Evolutionary conservation across 495 filamentous ascomycete genomes (phyloP).

Genomic region (Neurospora terricola): DNA sequence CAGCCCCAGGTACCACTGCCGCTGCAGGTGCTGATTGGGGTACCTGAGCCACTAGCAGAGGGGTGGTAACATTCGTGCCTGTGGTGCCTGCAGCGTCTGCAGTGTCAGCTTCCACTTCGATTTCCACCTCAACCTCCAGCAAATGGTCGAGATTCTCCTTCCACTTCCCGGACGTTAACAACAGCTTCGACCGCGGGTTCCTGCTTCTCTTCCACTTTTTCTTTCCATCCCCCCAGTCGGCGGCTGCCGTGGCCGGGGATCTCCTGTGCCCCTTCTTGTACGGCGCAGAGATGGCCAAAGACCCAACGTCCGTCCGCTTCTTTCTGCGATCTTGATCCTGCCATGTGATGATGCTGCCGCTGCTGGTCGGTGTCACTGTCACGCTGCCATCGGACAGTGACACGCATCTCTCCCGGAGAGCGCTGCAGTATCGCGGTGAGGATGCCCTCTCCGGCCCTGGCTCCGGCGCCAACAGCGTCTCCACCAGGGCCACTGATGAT

Average conservation of each 20-base stretch:
- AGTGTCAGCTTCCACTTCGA: background rate
- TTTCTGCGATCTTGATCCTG: background rate
- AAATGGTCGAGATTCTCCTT: background rate
- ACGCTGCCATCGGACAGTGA: background rate
- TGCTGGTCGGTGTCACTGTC: background rate
- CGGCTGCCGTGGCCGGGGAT: background rate
- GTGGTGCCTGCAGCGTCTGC: constrained; percentile 2
- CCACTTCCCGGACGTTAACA: background rate
- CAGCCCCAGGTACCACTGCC: background rate
- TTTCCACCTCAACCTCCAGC: background rate
- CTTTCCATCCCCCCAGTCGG: background rate
- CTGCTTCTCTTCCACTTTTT: background rate
- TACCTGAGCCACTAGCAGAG: background rate
- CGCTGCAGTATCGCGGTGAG: background rate
- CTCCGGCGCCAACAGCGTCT: background rate
- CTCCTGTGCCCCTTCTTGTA: background rate
- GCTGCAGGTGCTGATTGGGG: background rate
- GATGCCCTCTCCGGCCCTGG: background rate
- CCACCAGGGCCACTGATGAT: background rate
- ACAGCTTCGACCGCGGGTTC: background rate
- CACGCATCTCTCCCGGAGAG: background rate
- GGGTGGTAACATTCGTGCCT: background rate
- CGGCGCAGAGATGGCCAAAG: background rate
- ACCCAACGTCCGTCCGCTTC: background rate
- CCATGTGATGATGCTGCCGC: background rate